phyloP scores from a whole-genome alignment of 305 asterid genomes.

The Fraxinus greggii region DNA sequence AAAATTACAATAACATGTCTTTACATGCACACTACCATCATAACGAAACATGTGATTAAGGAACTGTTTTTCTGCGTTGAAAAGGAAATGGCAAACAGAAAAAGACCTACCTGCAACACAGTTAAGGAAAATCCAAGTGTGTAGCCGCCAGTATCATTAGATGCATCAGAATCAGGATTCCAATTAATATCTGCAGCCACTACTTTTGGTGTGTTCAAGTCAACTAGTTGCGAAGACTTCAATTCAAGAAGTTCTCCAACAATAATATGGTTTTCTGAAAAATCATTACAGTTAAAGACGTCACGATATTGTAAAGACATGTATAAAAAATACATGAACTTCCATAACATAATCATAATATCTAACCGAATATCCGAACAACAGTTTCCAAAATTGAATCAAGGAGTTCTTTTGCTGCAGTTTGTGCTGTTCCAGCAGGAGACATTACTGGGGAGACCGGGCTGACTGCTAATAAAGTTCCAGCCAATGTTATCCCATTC shows the following conservation, averaged over 20 bases:
- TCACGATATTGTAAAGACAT: constrained; percentile 14
- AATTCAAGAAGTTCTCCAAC: constrained; percentile 97
- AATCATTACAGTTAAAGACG: constrained; percentile 22
- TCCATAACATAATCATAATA: constrained; percentile 20
- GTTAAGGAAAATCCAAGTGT: constrained; percentile 86
- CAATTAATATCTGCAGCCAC: constrained; percentile 68
- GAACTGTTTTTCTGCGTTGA: background rate
- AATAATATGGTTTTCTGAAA: constrained; percentile 94
- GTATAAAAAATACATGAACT: constrained; percentile 22
- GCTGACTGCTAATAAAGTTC: constrained; percentile 74
- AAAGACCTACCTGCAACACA: constrained; percentile 74
- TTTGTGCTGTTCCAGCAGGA: constrained; percentile 91
- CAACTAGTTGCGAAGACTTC: constrained; percentile 77
- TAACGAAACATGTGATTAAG: constrained; percentile 23
- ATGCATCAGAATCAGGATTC: constrained; percentile 81
- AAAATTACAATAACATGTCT: constrained; percentile 7
- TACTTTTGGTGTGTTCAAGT: constrained; percentile 82
- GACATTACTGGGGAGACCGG: constrained; percentile 96
- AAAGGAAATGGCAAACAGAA: constrained; percentile 26
- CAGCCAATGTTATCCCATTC: constrained; percentile 64
- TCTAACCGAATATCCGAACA: constrained; percentile 84
- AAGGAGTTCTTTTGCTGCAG: constrained; percentile 82
- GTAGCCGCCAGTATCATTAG: constrained; percentile 91
- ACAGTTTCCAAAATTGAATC: constrained; percentile 77
- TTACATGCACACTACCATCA: constrained; percentile 1